phyloP scores from a whole-genome alignment of 306 rosid genomes.

The Begonia loranthoides region DNA sequence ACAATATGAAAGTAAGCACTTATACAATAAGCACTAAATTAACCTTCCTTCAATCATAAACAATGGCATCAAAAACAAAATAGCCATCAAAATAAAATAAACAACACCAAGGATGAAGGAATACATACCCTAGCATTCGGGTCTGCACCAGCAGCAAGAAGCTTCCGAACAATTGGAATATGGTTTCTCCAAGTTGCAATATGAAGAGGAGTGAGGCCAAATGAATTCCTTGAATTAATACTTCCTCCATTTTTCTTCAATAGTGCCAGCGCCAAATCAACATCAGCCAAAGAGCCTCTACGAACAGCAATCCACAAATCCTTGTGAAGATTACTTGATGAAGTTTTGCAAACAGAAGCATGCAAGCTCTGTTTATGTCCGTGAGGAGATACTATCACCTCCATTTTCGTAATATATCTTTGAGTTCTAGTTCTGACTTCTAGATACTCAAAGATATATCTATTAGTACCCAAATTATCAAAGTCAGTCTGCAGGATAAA shows the following conservation, averaged over 20 bases:
- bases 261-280: slow-evolving; percentile 50
- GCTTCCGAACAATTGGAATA: slow-evolving; percentile 74
- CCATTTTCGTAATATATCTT: slow-evolving; percentile 28
- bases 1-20: no score
- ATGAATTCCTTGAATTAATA: slow-evolving; percentile 54
- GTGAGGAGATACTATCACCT: slow-evolving; percentile 33
- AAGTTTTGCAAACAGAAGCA: slow-evolving; percentile 28
- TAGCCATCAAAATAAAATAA: no score
- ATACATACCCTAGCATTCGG: slow-evolving; percentile 78
- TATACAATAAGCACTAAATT: no score
- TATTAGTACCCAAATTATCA: no score
- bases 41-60: no score
- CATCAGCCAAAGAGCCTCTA: slow-evolving; percentile 60
- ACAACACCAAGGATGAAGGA: neutral
- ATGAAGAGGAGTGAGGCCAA: slow-evolving; percentile 85
- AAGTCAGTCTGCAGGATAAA: no score
- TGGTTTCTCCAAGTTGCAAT: slow-evolving; percentile 93
- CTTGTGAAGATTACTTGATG: slow-evolving; percentile 25
- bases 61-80: no score
- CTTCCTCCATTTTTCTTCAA: slow-evolving; percentile 72
- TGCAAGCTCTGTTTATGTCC: slow-evolving; percentile 47
- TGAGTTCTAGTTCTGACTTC: slow-evolving; percentile 2
- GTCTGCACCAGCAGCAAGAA: slow-evolving; percentile 87
- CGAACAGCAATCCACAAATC: slow-evolving; percentile 63
- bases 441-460: no score